A percentile compares a stretch with the other conserved stretches of the same genome.
phyloP scores from a whole-genome alignment of 78 protist species.

The Emiliania huxleyi region DNA sequence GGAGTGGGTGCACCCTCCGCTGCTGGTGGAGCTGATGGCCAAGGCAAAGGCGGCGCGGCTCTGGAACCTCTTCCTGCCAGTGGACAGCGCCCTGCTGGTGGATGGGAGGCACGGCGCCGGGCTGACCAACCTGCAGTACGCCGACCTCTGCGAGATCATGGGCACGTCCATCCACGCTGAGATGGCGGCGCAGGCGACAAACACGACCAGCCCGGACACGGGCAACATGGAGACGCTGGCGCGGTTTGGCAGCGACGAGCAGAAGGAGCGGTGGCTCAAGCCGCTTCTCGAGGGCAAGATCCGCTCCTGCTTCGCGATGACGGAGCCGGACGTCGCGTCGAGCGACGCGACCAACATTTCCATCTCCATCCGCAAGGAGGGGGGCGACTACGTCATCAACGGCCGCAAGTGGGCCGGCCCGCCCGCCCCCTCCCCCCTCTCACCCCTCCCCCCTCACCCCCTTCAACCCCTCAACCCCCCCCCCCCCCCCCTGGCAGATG shows the following conservation, averaged over 20 bases:
- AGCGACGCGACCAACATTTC: not conserved
- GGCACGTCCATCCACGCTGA: not conserved
- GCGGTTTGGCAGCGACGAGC: slow-evolving; percentile 68
- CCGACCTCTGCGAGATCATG: slow-evolving; percentile 60
- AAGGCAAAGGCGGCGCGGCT: slow-evolving; percentile 50
- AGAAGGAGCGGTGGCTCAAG: slow-evolving; percentile 17
- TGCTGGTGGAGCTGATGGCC: slow-evolving; percentile 40
- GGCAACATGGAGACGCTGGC: slow-evolving; percentile 83
- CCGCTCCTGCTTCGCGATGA: slow-evolving; percentile 78
- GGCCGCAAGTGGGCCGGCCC: slow-evolving; percentile 82
- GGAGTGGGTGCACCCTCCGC: slow-evolving; percentile 18
- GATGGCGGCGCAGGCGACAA: slow-evolving; percentile 53
- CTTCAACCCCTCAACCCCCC: no score
- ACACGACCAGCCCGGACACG: slow-evolving; percentile 80
- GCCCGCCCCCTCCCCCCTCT: no score
- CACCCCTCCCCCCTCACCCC: no score
- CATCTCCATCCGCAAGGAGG: slow-evolving; percentile 23
- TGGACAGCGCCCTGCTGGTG: not conserved
- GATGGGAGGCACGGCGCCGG: slow-evolving; percentile 29
- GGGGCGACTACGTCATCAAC: slow-evolving; percentile 67
- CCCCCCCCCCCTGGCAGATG: no score
- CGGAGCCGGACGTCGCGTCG: slow-evolving; percentile 36
- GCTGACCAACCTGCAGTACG: slow-evolving; percentile 67
- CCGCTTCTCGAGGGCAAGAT: slow-evolving; percentile 36
- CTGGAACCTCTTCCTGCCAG: slow-evolving; percentile 64